phyloP scores from a whole-genome alignment of 1,284 basidiomycete species.

The Wolfiporia cocos region DNA sequence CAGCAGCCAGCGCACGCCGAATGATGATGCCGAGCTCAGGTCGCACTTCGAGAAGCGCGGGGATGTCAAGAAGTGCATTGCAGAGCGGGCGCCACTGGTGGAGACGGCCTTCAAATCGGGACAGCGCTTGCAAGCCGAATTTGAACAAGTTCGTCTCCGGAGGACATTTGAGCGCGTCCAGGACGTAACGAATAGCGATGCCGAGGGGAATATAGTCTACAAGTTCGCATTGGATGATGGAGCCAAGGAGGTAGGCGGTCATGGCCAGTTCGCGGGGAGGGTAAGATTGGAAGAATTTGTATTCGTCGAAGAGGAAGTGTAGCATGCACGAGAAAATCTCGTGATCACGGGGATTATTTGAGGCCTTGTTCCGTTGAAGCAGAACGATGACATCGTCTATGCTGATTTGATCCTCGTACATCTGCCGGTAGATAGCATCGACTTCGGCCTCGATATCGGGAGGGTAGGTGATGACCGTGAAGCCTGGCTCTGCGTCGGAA shows the following conservation, averaged over 20 bases:
- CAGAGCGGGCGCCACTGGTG: constrained; percentile 94
- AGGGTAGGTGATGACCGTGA: constrained; percentile 85
- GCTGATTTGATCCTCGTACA: constrained; percentile 94
- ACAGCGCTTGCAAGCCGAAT: constrained; percentile 91
- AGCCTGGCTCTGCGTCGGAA: constrained; percentile 87
- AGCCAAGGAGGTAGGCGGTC: constrained; percentile 96
- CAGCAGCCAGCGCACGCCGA: constrained; percentile 60
- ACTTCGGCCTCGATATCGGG: constrained; percentile 90
- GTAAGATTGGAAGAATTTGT: constrained; percentile 98
- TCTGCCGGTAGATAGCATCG: constrained; percentile 94
- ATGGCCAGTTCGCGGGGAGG: constrained; percentile 92
- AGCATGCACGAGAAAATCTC: constrained; percentile 99
- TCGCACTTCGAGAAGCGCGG: constrained; percentile 81
- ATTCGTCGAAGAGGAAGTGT: constrained; percentile 99
- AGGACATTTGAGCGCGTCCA: constrained; percentile 88
- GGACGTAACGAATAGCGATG: constrained; percentile 95
- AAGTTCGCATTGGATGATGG: constrained; percentile 90
- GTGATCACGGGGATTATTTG: constrained; percentile 81
- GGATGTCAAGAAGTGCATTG: constrained; percentile 83
- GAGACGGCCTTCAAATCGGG: constrained; percentile 84
- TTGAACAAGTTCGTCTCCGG: constrained; percentile 93
- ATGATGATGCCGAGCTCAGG: constrained; percentile 81
- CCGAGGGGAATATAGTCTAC: constrained; percentile 95
- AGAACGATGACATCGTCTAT: constrained; percentile 92
- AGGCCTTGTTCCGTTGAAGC: constrained; percentile 82